phyloP scores from a whole-genome alignment of 345 rosid species.

The Gossypium bickii region DNA sequence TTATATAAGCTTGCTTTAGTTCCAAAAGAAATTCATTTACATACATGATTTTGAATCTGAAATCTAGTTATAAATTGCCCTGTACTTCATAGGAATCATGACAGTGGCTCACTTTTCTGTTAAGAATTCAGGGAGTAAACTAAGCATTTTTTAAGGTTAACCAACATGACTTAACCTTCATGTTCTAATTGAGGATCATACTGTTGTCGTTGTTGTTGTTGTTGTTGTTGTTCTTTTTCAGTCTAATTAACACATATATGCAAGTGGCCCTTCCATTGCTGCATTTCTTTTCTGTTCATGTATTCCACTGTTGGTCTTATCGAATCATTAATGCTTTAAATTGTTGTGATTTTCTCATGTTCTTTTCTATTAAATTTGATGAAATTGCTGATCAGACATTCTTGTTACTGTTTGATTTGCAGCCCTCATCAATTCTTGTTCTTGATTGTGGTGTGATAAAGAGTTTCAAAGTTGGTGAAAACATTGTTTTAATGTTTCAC shows the following conservation, averaged over 20 bases:
- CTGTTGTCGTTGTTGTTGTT: not conserved
- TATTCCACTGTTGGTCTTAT: not conserved
- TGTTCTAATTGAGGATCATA: not conserved
- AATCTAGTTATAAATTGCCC: not conserved
- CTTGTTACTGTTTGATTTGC: not conserved
- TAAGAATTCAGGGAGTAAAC: not conserved
- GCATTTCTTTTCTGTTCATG: not conserved
- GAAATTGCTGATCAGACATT: slow-evolving; percentile 7
- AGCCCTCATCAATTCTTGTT: not conserved
- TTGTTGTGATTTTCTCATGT: not conserved
- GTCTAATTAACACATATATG: not conserved
- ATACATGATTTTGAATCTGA: not conserved
- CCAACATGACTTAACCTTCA: not conserved
- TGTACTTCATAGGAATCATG: too few species aligned
- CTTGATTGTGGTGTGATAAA: not conserved
- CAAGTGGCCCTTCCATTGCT: not conserved
- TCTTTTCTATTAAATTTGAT: not conserved
- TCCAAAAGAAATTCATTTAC: not conserved
- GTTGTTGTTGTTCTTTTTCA: not conserved
- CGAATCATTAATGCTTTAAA: not conserved
- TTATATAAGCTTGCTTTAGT: not conserved
- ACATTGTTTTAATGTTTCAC: not conserved
- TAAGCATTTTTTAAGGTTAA: not conserved
- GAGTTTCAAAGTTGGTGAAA: slow-evolving; percentile 3
- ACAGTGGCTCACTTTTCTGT: not conserved